Conservation (phyloP, 2,329 filamentous ascomycete genomes). For the Ophidiomyces ophidiicola region DNA sequence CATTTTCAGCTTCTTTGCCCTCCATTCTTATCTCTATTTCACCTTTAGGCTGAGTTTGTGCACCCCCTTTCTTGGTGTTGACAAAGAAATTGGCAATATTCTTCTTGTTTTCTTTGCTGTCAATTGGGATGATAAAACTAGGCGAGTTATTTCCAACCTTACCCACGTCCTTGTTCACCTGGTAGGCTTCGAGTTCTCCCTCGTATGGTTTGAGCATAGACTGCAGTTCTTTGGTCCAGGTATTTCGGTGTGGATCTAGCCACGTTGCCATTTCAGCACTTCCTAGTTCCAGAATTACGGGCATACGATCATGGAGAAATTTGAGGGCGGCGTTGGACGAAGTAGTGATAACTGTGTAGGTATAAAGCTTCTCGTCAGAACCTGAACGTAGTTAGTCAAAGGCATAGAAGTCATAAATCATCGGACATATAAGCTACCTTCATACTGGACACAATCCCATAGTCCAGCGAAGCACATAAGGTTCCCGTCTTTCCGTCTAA, state of each 20-base stretch:
- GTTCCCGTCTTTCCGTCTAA: slow-evolving; percentile 67
- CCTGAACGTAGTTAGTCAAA: slow-evolving; percentile 28
- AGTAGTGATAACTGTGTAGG: slow-evolving; percentile 90
- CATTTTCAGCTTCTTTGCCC: neutral
- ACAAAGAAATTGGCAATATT: slow-evolving; percentile 93
- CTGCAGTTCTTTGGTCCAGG: slow-evolving; percentile 72
- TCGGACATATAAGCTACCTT: slow-evolving; percentile 40
- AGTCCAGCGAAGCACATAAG: slow-evolving; percentile 83
- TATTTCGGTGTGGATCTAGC: slow-evolving; percentile 59
- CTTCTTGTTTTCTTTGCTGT: slow-evolving; percentile 76
- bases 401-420: neutral
- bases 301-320: slow-evolving; percentile 92
- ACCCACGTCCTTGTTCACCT: slow-evolving; percentile 76
- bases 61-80: too few relatives aligned
- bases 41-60: slow-evolving; percentile 28
- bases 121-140: slow-evolving; percentile 66
- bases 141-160: slow-evolving; percentile 90
- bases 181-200: slow-evolving; percentile 71
- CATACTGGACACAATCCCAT: slow-evolving; percentile 77
- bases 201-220: slow-evolving; percentile 63
- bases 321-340: slow-evolving; percentile 67
- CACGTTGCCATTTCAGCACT: slow-evolving; percentile 59
- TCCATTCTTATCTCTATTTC: slow-evolving; percentile 22
- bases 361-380: slow-evolving; percentile 60
- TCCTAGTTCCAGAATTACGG: slow-evolving; percentile 71